Percentiles rank a stretch among this genome's conserved stretches.
Evolutionary conservation across 2,329 filamentous ascomycete species (phyloP).

Genomic region (Fusarium illudens): DNA sequence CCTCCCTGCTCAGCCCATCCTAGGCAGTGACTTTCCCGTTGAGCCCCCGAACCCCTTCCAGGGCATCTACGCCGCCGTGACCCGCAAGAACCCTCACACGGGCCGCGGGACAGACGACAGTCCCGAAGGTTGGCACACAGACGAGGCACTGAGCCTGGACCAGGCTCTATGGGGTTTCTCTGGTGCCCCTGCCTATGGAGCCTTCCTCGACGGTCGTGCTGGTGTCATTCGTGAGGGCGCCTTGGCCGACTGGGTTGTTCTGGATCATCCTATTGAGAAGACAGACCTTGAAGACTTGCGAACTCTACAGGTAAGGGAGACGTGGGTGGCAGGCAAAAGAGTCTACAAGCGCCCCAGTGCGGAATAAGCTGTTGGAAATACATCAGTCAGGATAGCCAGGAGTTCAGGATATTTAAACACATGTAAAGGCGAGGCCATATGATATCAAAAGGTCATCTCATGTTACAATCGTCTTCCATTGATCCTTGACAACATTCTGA

Average conservation of each 20-base stretch:
- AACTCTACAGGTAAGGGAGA: constrained; percentile 66
- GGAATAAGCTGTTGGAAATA: not conserved
- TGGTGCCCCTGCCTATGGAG: constrained; percentile 64
- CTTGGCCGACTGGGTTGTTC: constrained; percentile 76
- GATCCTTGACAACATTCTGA: not conserved
- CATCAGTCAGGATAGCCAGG: not conserved
- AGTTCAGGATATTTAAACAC: not conserved
- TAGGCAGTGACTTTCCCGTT: constrained; percentile 77
- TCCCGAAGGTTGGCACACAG: constrained; percentile 63
- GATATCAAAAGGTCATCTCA: constrained; percentile 1
- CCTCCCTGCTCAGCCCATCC: constrained; percentile 60
- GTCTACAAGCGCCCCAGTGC: constrained; percentile 50
- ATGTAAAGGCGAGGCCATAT: not conserved
- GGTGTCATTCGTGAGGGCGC: constrained; percentile 68
- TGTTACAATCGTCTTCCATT: not conserved
- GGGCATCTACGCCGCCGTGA: constrained; percentile 74
- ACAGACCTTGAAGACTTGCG: constrained; percentile 62
- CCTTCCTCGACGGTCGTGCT: constrained; percentile 65
- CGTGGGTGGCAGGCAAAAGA: constrained; percentile 69
- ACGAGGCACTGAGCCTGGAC: constrained; percentile 66
- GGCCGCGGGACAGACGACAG: constrained; percentile 59
- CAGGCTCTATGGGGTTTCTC: constrained; percentile 72
- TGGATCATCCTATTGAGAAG: constrained; percentile 64
- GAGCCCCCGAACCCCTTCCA: constrained; percentile 74
- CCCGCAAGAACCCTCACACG: constrained; percentile 66